Percentiles rank a stretch among this genome's conserved stretches.
These are phyloP conservation scores for Eutrema yunnanense DNA, from an alignment of 345 rosid species.

Conservation along the genomic window DNA sequence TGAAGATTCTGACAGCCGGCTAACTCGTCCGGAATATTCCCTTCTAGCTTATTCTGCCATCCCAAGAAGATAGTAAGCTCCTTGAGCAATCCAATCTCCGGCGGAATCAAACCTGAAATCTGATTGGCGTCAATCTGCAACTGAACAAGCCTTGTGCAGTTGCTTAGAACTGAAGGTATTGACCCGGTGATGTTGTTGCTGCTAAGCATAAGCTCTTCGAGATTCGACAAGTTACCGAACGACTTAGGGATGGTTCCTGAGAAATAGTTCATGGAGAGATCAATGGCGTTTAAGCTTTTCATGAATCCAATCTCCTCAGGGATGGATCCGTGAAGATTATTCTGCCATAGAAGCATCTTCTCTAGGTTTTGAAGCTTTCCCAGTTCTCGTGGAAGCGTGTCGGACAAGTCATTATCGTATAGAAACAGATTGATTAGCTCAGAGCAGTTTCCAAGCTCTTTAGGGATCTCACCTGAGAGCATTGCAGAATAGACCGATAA, in stretches of 20 bases:
- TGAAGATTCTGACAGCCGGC: conserved; percentile 57
- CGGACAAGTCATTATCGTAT: conserved; percentile 68
- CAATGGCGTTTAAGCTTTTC: conserved; percentile 50
- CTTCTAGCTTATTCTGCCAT: conserved; percentile 77
- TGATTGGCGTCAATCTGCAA: conserved; percentile 75
- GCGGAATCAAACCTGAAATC: conserved; percentile 65
- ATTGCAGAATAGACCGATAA: conserved; percentile 54
- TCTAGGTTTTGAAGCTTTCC: conserved; percentile 52
- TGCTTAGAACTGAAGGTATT: conserved; percentile 61
- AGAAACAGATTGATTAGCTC: conserved; percentile 59
- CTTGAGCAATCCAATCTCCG: conserved; percentile 59
- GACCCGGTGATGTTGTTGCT: conserved; percentile 78
- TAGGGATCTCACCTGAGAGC: conserved; percentile 74
- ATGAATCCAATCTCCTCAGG: conserved; percentile 80
- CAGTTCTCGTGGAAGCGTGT: conserved; percentile 54
- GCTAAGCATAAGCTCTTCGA: conserved; percentile 78
- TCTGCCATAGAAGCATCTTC: conserved; percentile 70
- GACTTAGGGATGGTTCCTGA: conserved; percentile 67
- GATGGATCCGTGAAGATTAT: conserved; percentile 56
- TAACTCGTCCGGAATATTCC: conserved; percentile 58
- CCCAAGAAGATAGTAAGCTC: conserved; percentile 64
- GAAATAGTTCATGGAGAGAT: conserved; percentile 71
- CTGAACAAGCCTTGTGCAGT: conserved; percentile 55
- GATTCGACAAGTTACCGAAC: conserved; percentile 57
- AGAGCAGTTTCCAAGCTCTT: conserved; percentile 65